Evolutionary conservation across 768 basidiomycete genomes (phyloP), one percentile per base, ranked within the genome.

Genomic region (Melanogaster broomeanus): DNA sequence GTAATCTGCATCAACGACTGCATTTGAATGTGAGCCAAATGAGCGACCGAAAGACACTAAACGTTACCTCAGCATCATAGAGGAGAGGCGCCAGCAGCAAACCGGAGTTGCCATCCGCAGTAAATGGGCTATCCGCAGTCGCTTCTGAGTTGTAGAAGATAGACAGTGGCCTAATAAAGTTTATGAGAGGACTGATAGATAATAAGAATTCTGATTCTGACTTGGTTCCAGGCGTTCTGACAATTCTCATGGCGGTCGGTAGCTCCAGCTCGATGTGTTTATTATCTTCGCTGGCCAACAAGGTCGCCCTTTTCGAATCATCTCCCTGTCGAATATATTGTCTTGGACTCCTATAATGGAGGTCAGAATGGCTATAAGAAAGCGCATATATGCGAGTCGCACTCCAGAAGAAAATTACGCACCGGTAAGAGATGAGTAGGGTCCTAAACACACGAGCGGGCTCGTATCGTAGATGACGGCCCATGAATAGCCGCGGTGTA

Each of bases 361-460:
- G 22, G 38, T 60, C 31, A 63, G 60, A 47, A 37, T 31, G 34
- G 27, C n/a, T 35, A 19, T 25, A 45, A 45, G 3, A 31, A 38
- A 37, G 49, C 28, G 57, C 30, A 58, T 68, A 55, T 65, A 65
- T 66, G 61, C 61, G 45, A 41, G 46, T 38, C 5, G 51, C 15
- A 13, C 37, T 35, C 11, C 25, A 19, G 45, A 31, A 42, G 38
- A 19, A 37, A 7, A 13, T 39, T 24, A 60, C 71, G 42, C 54
- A 85, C 88, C 87, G 77, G 67, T 88, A 91, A 22, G 90, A 91
- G 45, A 93, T 73, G 49, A 88, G 73, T 19, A 93, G 72, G 28
- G 88, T 82, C 56, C 87, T 80, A 59, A 85, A 86, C 13, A 88
- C 87, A 53, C 88, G 80, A 13, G 90, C 90, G 21, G 79, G 81